Conservation (phyloP, 2,329 filamentous ascomycete species). For the Oidium heveae region DNA sequence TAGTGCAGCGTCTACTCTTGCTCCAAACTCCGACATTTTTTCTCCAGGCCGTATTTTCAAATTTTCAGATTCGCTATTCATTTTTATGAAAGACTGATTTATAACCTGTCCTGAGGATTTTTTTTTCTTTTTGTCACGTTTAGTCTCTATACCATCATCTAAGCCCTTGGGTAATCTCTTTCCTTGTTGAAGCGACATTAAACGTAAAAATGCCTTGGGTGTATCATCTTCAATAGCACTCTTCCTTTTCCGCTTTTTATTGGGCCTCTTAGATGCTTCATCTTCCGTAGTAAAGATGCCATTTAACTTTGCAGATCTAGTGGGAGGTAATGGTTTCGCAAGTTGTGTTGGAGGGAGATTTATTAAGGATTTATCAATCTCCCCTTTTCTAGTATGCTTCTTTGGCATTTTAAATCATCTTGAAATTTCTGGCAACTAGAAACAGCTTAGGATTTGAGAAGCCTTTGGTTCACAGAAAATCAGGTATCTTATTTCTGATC, state of each 20-base stretch:
- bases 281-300: conserved; percentile 14
- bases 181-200: conserved; percentile 52
- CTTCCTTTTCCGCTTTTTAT: conserved; percentile 24
- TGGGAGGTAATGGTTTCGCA: conserved; percentile 31
- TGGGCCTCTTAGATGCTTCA: conserved; percentile 6
- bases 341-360: conserved; percentile 31
- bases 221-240: conserved; percentile 41
- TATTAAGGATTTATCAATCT: conserved; percentile 23
- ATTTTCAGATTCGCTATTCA: conserved; percentile 14
- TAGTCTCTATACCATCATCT: conserved; percentile 35
- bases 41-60: conserved; percentile 67
- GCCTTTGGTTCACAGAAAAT: no score
- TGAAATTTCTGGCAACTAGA: no score
- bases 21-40: conserved; percentile 53
- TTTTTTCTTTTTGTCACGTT: conserved; percentile 12
- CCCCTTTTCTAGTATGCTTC: conserved; percentile 51
- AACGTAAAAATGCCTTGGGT: conserved; percentile 60
- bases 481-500: no score
- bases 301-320: conserved; percentile 19
- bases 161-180: conserved; percentile 36
- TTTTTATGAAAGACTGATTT: conserved; percentile 5
- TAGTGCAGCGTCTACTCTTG: conserved; percentile 62
- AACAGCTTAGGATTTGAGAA: no score
- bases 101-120: conserved; percentile 4
- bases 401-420: conserved; percentile 38